Percentiles rank a stretch among this genome's conserved stretches.
These are phyloP conservation scores for Diospyros kaki DNA, from an alignment of 148 eudicot genomes.

Conservation along the genomic window DNA sequence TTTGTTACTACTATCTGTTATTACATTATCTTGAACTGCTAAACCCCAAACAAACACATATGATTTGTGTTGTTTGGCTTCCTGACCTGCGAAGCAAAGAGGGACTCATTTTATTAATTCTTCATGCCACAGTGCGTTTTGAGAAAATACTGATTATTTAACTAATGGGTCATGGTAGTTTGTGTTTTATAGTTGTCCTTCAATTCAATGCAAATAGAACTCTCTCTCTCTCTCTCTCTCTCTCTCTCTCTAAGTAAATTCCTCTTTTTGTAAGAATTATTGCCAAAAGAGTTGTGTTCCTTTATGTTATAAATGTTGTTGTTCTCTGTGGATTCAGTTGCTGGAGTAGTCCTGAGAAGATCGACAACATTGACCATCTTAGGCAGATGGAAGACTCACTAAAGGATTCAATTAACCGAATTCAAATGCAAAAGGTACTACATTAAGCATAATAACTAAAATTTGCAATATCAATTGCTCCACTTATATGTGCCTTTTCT, in stretches of 20 bases:
- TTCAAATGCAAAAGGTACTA: constrained; percentile 70
- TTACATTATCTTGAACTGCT: neutral
- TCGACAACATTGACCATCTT: constrained; percentile 70
- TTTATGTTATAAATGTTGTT: neutral
- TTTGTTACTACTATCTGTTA: neutral
- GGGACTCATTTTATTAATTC: neutral
- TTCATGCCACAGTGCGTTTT: neutral
- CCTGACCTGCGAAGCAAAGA: neutral
- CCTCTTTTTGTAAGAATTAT: neutral
- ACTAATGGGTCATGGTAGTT: neutral
- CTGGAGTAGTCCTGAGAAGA: constrained; percentile 85
- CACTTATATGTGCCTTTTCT: neutral
- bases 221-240: neutral
- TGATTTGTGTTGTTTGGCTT: neutral
- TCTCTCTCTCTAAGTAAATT: neutral
- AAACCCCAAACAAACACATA: neutral
- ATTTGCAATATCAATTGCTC: neutral
- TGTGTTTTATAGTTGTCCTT: neutral
- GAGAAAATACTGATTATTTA: neutral
- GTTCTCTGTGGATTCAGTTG: constrained; percentile 39
- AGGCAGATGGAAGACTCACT: constrained; percentile 82
- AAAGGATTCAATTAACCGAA: constrained; percentile 56
- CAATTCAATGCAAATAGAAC: neutral
- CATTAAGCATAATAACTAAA: neutral
- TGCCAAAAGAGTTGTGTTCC: neutral